A percentile compares a stretch with the other conserved stretches of the same genome.
Conservation (phyloP, 1,139 yeast genomes). For the Starmera stellimalicola region DNA sequence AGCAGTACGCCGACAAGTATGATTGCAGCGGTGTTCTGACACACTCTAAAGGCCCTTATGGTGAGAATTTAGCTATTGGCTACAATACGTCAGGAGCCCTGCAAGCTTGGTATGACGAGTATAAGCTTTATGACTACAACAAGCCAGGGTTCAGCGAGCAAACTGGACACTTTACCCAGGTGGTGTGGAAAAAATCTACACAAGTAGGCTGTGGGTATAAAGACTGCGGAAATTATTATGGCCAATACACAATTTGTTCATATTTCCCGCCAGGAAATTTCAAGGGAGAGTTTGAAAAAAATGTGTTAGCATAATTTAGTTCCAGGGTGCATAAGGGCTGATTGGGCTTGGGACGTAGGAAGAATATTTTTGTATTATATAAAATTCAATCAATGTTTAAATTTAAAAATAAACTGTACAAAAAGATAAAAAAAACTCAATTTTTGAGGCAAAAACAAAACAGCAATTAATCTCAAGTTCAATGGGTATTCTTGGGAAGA, state of each 20-base stretch:
- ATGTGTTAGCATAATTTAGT: conserved; percentile 31
- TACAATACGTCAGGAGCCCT: conserved; percentile 37
- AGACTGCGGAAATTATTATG: conserved; percentile 39
- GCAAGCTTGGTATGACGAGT: conserved; percentile 45
- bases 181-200: conserved; percentile 38
- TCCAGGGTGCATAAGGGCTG: background rate
- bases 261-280: conserved; percentile 46
- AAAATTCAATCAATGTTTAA: too few species aligned
- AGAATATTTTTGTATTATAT: too few species aligned
- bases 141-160: conserved; percentile 32
- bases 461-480: too few species aligned
- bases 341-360: too few species aligned
- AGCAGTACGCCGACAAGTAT: conserved; percentile 37
- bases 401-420: too few species aligned
- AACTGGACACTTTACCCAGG: conserved; percentile 47
- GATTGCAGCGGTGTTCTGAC: conserved; percentile 41
- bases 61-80: conserved; percentile 50
- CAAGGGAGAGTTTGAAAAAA: conserved; percentile 36
- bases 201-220: conserved; percentile 39
- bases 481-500: conserved; percentile 1
- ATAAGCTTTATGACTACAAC: conserved; percentile 29
- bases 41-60: conserved; percentile 42
- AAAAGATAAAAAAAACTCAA: too few species aligned
- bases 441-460: too few species aligned
- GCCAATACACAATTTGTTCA: conserved; percentile 44